phyloP scores from a whole-genome alignment of 1,284 basidiomycete species.

The Irpex sp. region DNA sequence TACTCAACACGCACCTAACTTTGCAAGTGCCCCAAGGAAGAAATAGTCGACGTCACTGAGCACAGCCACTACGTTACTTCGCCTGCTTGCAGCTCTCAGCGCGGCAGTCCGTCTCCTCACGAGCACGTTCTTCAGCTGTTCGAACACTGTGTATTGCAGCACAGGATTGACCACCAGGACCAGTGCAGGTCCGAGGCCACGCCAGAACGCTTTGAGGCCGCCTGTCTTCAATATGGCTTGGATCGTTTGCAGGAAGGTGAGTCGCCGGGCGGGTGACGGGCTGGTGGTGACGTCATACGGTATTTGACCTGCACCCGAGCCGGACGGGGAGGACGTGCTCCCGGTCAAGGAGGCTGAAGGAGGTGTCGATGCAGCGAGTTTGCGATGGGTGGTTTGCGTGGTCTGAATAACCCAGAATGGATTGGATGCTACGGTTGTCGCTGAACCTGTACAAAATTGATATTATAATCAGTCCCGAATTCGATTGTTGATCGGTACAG shows the following conservation, averaged over 20 bases:
- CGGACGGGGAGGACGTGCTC: no score
- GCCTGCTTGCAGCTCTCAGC: constrained; percentile 35
- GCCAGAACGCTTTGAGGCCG: constrained; percentile 84
- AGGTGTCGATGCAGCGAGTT: no score
- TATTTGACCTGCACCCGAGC: no score
- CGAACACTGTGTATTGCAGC: constrained; percentile 84
- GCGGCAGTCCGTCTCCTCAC: constrained; percentile 56
- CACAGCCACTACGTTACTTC: constrained; percentile 40
- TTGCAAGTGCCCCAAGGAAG: constrained; percentile 83
- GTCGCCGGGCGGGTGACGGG: constrained; percentile 41
- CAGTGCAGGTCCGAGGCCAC: constrained; percentile 94
- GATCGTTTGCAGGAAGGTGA: constrained; percentile 69
- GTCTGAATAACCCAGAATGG: constrained; percentile 97
- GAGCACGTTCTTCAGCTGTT: constrained; percentile 83
- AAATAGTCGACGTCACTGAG: constrained; percentile 88
- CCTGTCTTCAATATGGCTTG: constrained; percentile 74
- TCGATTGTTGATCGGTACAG: no score
- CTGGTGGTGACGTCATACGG: constrained; percentile 10
- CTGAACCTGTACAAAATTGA: constrained; percentile 56
- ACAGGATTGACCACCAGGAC: constrained; percentile 96
- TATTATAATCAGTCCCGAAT: not conserved
- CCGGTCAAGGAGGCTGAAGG: not conserved
- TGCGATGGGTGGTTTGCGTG: constrained; percentile 33
- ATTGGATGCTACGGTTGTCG: constrained; percentile 89
- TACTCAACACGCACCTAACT: constrained; percentile 55